Evolutionary conservation across 2,329 filamentous ascomycete genomes (phyloP).

Genomic region (Trematosphaeria pertusa): DNA sequence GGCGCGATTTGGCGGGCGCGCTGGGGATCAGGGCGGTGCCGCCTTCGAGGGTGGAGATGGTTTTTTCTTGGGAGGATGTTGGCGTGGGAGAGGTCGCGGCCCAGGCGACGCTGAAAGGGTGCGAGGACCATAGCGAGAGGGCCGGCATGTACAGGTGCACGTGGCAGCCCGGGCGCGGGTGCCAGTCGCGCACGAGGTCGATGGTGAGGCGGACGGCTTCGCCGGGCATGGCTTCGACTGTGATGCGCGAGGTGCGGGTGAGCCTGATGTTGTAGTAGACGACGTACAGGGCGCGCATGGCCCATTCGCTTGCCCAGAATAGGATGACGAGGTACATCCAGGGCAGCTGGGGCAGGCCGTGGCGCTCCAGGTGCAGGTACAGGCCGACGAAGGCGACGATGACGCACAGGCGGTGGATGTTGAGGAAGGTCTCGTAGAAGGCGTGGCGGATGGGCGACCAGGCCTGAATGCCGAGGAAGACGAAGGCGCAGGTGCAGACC

Average conservation of each 20-base stretch:
- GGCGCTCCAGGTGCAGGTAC: slow-evolving; percentile 78
- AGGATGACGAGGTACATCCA: slow-evolving; percentile 77
- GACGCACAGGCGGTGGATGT: slow-evolving; percentile 80
- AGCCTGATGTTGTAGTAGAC: slow-evolving; percentile 62
- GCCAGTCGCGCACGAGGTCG: slow-evolving; percentile 62
- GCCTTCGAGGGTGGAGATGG: slow-evolving; percentile 40
- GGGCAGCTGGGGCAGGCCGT: slow-evolving; percentile 70
- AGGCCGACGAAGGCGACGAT: slow-evolving; percentile 72
- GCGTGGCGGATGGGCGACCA: slow-evolving; percentile 85
- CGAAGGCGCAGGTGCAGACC: slow-evolving; percentile 65
- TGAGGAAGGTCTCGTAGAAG: slow-evolving; percentile 97
- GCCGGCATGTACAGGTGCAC: slow-evolving; percentile 66
- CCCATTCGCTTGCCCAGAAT: slow-evolving; percentile 77
- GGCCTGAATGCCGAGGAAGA: slow-evolving; percentile 72
- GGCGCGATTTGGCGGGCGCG: slow-evolving; percentile 42
- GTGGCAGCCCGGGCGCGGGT: slow-evolving; percentile 63
- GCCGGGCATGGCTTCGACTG: slow-evolving; percentile 65
- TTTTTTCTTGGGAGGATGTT: slow-evolving; percentile 17
- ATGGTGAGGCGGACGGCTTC: slow-evolving; percentile 68
- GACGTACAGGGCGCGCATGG: slow-evolving; percentile 57
- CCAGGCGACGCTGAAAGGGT: slow-evolving; percentile 61
- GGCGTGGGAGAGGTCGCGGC: slow-evolving; percentile 40
- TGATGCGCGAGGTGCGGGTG: slow-evolving; percentile 58
- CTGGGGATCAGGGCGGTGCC: slow-evolving; percentile 28
- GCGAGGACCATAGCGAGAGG: slow-evolving; percentile 51